phyloP scores from a whole-genome alignment of 352 stramenopile genomes.

The Phytophthora citrophthora region DNA sequence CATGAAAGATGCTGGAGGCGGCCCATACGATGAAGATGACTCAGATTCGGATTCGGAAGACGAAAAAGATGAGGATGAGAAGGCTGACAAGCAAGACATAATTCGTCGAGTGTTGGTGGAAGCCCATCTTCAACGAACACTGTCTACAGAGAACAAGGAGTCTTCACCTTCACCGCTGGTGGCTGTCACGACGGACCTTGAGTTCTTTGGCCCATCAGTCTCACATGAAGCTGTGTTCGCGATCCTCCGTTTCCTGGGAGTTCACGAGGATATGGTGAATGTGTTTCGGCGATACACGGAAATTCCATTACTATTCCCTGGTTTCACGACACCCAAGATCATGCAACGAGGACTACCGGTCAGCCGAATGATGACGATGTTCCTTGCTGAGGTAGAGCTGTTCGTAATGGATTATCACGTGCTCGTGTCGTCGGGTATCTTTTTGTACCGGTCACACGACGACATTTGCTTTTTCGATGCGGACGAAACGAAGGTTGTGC shows the following conservation, averaged over 20 bases:
- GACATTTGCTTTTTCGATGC: conserved; percentile 57
- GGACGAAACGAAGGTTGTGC: conserved; percentile 36
- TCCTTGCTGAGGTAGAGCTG: conserved; percentile 49
- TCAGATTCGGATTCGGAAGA: not conserved
- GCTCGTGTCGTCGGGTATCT: conserved; percentile 33
- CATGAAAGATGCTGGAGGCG: conserved; percentile 15
- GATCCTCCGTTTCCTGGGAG: conserved; percentile 42
- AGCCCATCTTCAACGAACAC: conserved; percentile 31
- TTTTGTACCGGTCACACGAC: conserved; percentile 55
- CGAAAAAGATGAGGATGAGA: conserved; percentile 9
- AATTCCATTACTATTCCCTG: conserved; percentile 49
- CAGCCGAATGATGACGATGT: conserved; percentile 43
- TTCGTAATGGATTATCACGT: conserved; percentile 61
- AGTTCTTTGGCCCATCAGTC: conserved; percentile 56
- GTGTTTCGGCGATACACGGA: conserved; percentile 49
- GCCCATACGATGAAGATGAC: conserved; percentile 31
- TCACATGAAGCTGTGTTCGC: conserved; percentile 50
- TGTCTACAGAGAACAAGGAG: conserved; percentile 8
- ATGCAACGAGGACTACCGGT: conserved; percentile 51
- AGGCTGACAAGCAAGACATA: conserved; percentile 46
- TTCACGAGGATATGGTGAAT: conserved; percentile 35
- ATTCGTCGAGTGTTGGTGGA: conserved; percentile 49
- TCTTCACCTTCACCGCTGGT: conserved; percentile 29
- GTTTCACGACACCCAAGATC: conserved; percentile 25
- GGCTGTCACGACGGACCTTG: conserved; percentile 53